These are phyloP conservation scores for Sclerotinia borealis DNA, from an alignment of 2,329 filamentous ascomycete genomes.

Conservation along the genomic window DNA sequence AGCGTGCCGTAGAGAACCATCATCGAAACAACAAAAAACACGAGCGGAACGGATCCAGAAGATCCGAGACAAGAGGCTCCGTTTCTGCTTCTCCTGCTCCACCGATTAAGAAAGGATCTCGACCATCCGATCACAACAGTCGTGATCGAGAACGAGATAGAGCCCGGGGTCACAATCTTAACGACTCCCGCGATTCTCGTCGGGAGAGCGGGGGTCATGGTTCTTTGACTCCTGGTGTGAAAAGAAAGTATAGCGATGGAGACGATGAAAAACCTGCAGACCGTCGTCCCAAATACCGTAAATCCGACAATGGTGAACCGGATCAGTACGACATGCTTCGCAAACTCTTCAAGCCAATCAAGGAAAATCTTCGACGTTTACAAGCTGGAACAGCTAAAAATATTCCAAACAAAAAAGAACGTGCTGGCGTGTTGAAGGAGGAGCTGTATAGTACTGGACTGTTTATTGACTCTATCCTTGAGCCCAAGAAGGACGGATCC, in stretches of 20 bases:
- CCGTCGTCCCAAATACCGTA: conserved; percentile 45
- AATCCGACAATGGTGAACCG: conserved; percentile 42
- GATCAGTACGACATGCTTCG: conserved; percentile 13
- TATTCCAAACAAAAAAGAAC: conserved; percentile 55
- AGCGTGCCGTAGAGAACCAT: conserved; percentile 81
- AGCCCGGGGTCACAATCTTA: conserved; percentile 37
- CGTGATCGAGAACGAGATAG: conserved; percentile 45
- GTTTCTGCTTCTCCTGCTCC: conserved; percentile 68
- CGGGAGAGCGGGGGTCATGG: conserved; percentile 21
- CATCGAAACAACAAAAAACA: conserved; percentile 89
- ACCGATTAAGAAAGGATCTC: conserved; percentile 39
- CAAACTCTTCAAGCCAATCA: conserved; percentile 48
- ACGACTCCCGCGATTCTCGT: conserved; percentile 34
- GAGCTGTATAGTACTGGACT: conserved; percentile 57
- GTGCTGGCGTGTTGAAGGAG: conserved; percentile 54
- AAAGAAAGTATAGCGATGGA: conserved; percentile 55
- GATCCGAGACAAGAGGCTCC: conserved; percentile 50
- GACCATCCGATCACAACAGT: conserved; percentile 37
- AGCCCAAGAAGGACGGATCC: conserved; percentile 4
- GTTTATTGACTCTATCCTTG: conserved; percentile 45
- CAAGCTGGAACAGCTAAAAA: conserved; percentile 56
- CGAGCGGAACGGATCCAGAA: conserved; percentile 52
- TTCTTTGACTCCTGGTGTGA: conserved; percentile 40
- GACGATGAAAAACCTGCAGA: conserved; percentile 45
- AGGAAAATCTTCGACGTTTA: conserved; percentile 53